Conservation (phyloP, 805 yeast species). For the Blastobotrys americana region DNA sequence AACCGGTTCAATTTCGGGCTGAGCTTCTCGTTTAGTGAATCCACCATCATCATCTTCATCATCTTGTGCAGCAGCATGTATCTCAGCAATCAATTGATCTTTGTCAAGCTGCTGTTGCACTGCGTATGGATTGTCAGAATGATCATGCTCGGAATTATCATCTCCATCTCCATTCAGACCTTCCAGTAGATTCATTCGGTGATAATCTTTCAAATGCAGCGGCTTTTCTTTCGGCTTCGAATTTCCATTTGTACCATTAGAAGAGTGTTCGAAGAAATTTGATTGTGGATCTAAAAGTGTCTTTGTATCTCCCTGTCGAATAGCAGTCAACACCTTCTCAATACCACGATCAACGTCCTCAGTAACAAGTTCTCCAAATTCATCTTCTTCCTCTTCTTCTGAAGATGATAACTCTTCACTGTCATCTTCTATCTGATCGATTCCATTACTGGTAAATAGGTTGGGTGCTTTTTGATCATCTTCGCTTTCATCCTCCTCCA, state of each 20-base stretch:
- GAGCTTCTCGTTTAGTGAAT: constrained; percentile 52
- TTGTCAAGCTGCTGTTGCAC: constrained; percentile 72
- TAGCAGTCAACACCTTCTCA: constrained; percentile 59
- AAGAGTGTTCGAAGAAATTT: constrained; percentile 64
- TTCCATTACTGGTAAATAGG: too few species aligned
- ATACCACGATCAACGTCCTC: constrained; percentile 80
- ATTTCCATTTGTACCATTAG: constrained; percentile 24
- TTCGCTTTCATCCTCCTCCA: constrained; percentile 15
- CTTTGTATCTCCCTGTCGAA: constrained; percentile 54
- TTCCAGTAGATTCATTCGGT: constrained; percentile 70
- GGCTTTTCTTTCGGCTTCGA: constrained; percentile 52
- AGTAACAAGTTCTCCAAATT: constrained; percentile 79
- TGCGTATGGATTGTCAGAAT: constrained; percentile 60
- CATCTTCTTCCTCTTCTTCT: constrained; percentile 74
- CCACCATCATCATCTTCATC: constrained; percentile 42
- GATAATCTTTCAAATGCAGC: constrained; percentile 84
- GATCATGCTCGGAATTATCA: constrained; percentile 40
- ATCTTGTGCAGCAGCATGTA: constrained; percentile 46
- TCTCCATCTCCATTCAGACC: constrained; percentile 56
- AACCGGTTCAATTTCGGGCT: constrained; percentile 30
- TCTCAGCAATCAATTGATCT: constrained; percentile 64
- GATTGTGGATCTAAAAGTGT: constrained; percentile 58
- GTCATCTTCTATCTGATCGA: too few species aligned
- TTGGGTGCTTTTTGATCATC: constrained; percentile 18
- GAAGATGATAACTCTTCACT: constrained; percentile 33